Conservation (phyloP, 176 grass and related monocot genomes). For the Echinochloa phyllopogon region DNA sequence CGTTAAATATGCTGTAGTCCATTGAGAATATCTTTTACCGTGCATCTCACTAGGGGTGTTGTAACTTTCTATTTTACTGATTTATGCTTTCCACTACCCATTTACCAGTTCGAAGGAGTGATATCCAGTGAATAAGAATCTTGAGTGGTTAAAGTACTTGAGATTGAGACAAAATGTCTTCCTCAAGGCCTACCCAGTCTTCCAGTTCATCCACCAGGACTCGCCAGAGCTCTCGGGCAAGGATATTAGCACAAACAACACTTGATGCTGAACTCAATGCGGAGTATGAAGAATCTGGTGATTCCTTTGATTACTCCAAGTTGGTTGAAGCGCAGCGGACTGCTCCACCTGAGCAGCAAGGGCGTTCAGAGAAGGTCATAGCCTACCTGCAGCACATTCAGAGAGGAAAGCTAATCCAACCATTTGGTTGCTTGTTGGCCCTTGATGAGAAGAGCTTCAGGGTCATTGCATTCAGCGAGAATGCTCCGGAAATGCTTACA, state of each 20-base stretch:
- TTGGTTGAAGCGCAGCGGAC: conserved; percentile 58
- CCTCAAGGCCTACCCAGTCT: conserved; percentile 57
- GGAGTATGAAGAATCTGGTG: conserved; percentile 78
- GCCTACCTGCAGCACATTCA: conserved; percentile 94
- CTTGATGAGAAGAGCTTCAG: conserved; percentile 84
- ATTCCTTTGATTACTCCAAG: conserved; percentile 87
- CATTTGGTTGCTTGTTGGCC: conserved; percentile 83
- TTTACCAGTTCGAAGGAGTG: conserved; percentile 29
- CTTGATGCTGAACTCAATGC: conserved; percentile 84
- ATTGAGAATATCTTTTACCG: background rate
- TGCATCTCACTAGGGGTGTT: background rate
- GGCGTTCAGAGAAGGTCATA: conserved; percentile 69
- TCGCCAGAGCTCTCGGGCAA: conserved; percentile 60
- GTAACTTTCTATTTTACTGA: conserved; percentile 32
- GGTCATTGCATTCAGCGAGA: conserved; percentile 75
- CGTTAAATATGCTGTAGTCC: background rate
- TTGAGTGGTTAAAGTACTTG: conserved; percentile 25
- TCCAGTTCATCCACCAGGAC: conserved; percentile 57
- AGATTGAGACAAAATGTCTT: conserved; percentile 61
- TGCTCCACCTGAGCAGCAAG: conserved; percentile 27
- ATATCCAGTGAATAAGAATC: background rate
- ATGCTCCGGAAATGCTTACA: conserved; percentile 90
- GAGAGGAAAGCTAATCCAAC: conserved; percentile 76
- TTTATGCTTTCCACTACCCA: conserved; percentile 1
- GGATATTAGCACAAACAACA: conserved; percentile 85